A percentile compares a stretch with the other conserved stretches of the same genome.
Evolutionary conservation across 257 asterid genomes (phyloP).

Genomic region (Nicotiana sylvestris): DNA sequence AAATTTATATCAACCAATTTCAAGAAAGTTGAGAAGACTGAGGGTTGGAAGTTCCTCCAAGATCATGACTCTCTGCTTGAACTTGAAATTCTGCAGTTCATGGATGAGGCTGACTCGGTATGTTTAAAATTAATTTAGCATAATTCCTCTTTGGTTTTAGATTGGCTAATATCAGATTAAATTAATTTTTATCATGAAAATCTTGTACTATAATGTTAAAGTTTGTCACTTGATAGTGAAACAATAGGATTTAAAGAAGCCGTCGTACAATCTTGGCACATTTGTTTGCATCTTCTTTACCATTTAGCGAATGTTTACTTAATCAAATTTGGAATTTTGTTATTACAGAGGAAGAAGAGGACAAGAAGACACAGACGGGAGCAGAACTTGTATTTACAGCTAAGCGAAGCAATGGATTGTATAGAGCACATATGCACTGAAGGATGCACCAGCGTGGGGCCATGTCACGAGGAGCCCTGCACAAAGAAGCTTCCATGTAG

Average conservation of each 20-base stretch:
- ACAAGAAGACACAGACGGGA: slow-evolving; percentile 50
- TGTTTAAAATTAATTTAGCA: not conserved
- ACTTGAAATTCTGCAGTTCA: slow-evolving; percentile 74
- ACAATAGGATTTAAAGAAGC: not conserved
- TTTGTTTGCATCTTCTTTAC: not conserved
- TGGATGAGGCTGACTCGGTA: slow-evolving; percentile 81
- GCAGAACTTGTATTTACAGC: slow-evolving; percentile 59
- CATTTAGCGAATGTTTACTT: not conserved
- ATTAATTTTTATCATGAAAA: not conserved
- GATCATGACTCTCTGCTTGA: slow-evolving; percentile 76
- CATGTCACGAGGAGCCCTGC: slow-evolving; percentile 49
- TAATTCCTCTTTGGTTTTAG: not conserved
- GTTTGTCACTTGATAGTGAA: not conserved
- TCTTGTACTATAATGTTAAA: not conserved
- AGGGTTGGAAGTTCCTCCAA: slow-evolving; percentile 87
- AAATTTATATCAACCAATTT: slow-evolving; percentile 50
- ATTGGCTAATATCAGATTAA: too few relatives aligned
- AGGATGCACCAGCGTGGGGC: slow-evolving; percentile 86
- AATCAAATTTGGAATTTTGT: slow-evolving; percentile 4
- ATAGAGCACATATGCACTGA: slow-evolving; percentile 80
- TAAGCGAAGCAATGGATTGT: slow-evolving; percentile 91
- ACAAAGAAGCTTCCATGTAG: slow-evolving; percentile 64
- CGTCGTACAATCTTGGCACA: not conserved
- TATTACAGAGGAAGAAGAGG: slow-evolving; percentile 60
- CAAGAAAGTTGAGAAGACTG: slow-evolving; percentile 59